A percentile compares a stretch with the other conserved stretches of the same genome.
Evolutionary conservation across 306 rosid species (phyloP).

Genomic region (Oemleria cerasiformis): DNA sequence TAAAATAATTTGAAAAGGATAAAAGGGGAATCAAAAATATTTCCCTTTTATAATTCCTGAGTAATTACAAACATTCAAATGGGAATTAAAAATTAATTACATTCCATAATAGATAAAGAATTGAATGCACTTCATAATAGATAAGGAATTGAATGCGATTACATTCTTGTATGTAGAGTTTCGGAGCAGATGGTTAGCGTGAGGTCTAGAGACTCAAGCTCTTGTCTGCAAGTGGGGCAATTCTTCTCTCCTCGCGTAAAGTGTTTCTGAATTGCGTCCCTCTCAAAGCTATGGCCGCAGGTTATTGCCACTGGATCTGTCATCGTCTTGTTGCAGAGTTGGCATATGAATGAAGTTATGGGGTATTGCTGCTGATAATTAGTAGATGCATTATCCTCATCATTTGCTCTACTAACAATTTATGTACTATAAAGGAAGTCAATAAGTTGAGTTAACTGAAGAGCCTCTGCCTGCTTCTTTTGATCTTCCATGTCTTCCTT

Average conservation of each 20-base stretch:
- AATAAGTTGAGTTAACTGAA: conserved; percentile 31
- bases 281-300: conserved; percentile 43
- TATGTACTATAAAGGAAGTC: conserved; percentile 33
- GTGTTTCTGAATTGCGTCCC: conserved; percentile 29
- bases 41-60: too few relatives aligned
- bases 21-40: too few relatives aligned
- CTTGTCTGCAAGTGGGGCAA: conserved; percentile 33
- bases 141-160: too few relatives aligned
- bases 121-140: too few relatives aligned
- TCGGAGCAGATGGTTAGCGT: conserved; percentile 30
- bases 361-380: conserved; percentile 24
- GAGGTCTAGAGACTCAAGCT: conserved; percentile 27
- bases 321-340: conserved; percentile 30
- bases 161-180: conserved; percentile 34
- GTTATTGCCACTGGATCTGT: conserved; percentile 34
- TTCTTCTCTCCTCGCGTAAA: conserved; percentile 20
- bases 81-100: too few relatives aligned
- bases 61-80: too few relatives aligned
- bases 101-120: too few relatives aligned
- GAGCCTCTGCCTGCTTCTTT: conserved; percentile 34
- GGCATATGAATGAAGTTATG: conserved; percentile 28
- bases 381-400: conserved; percentile 7
- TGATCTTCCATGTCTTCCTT: conserved; percentile 31
- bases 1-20: too few relatives aligned
- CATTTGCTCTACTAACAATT: conserved; percentile 20